Evolutionary conservation across 345 rosid species (phyloP), one percentile per base, ranked within the genome.

Genomic region (Luvunga scandens): DNA sequence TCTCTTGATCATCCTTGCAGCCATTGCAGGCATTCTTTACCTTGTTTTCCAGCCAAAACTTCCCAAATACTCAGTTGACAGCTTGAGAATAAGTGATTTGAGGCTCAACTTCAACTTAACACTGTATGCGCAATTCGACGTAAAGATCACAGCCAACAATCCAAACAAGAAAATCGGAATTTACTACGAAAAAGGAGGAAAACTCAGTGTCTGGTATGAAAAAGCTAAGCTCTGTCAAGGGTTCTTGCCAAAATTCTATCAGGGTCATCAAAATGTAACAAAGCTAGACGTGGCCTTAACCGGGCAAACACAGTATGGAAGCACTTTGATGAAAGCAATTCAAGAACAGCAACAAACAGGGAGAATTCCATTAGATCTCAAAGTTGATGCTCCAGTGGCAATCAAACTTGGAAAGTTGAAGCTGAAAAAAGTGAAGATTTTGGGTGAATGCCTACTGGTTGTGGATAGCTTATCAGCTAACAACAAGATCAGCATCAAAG

Each of bases 331-430:
- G 90, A 60, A 89, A 0, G 98, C 97, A 34, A 65, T 95, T 79
- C 97, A 95, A 78, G 86, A 90, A 80, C 95, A 92, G 73, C 98
- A 95, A 82, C 94, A 91, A 77, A 90, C 97, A 3, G 97, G 98
- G 69, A 82, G 85, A 9, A 88, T 93, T 14, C 98, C 98, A 0
- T 82, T 95, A 77, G 91, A 93, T 81, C 91, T 95, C 34, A 86
- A 86, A 79, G 89, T 91, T 0, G 72, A 79, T 57, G 96, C 98
- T 7, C 96, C 93, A 0, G 93, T 93, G 6, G 88, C 90, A 0
- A 69, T 95, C 14, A 84, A 92, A 79, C 89, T 95, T 1, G 97
- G 97, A 25, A 86, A 73, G 31, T 73, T 90, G 86, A 95, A 95
- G 91, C 77, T 90, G 78, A 87, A 81, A 76, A 93, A 91, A 85